These are phyloP conservation scores for Epichloe scottii DNA, from an alignment of 2,329 filamentous ascomycete genomes.

Conservation along the genomic window DNA sequence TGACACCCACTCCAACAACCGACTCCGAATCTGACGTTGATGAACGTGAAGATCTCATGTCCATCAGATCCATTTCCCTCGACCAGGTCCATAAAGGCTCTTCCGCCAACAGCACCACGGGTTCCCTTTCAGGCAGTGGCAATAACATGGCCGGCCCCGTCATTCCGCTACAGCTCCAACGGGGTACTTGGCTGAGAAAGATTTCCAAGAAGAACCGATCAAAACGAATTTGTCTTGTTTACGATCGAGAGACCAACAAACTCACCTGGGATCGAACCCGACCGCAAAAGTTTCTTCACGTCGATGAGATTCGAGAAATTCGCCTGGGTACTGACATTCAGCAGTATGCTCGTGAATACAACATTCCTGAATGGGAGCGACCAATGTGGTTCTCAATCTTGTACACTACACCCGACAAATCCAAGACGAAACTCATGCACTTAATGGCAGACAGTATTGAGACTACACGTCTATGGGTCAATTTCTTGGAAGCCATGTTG, in stretches of 20 bases:
- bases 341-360: constrained; percentile 79
- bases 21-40: constrained; percentile 48
- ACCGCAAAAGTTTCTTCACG: constrained; percentile 74
- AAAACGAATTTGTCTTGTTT: constrained; percentile 56
- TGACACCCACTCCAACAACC: constrained; percentile 21
- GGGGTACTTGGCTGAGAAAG: constrained; percentile 68
- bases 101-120: constrained; percentile 34
- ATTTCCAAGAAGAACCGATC: constrained; percentile 70
- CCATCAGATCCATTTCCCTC: constrained; percentile 25
- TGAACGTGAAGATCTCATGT: constrained; percentile 31
- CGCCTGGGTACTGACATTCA: constrained; percentile 71
- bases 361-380: constrained; percentile 54
- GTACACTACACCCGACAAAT: constrained; percentile 66
- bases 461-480: constrained; percentile 67
- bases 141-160: constrained; percentile 51
- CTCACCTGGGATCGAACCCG: constrained; percentile 76
- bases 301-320: constrained; percentile 91
- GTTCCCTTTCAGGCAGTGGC: constrained; percentile 31
- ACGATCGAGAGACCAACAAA: constrained; percentile 74
- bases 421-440: constrained; percentile 78
- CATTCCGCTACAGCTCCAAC: constrained; percentile 62
- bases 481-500: constrained; percentile 71
- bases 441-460: constrained; percentile 66
- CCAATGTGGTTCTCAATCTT: constrained; percentile 80
- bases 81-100: constrained; percentile 34